Evolutionary conservation across 1,139 yeast species (phyloP).

Genomic region (Yamadazyma songkhlaensis): DNA sequence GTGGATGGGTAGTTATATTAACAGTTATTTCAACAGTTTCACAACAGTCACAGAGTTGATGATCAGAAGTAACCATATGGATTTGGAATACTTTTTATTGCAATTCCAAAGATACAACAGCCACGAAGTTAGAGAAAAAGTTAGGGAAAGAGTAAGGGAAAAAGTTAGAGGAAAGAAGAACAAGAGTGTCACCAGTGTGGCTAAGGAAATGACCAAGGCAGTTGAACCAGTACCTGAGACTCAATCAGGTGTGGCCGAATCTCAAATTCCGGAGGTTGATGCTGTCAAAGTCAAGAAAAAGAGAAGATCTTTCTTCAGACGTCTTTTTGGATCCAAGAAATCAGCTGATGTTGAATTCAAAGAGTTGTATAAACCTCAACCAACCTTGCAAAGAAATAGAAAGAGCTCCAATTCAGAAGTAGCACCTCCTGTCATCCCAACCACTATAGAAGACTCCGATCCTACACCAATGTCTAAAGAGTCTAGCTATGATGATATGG

Average conservation of each 20-base stretch:
- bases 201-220: neutral
- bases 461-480: neutral
- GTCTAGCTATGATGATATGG: conserved; percentile 8
- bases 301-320: conserved; percentile 19
- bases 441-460: too few species aligned
- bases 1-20: conserved; percentile 18
- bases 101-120: conserved; percentile 13
- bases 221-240: too few species aligned
- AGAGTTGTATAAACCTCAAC: conserved; percentile 17
- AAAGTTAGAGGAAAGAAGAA: neutral
- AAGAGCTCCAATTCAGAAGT: neutral
- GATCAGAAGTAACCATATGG: conserved; percentile 20
- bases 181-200: neutral
- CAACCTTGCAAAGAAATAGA: conserved; percentile 9
- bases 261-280: conserved; percentile 7
- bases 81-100: conserved; percentile 20
- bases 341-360: conserved; percentile 14
- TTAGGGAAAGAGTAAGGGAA: conserved; percentile 9
- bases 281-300: conserved; percentile 5
- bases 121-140: conserved; percentile 13
- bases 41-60: conserved; percentile 22
- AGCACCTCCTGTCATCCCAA: too few species aligned
- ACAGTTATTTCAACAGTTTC: conserved; percentile 21
- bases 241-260: too few species aligned
- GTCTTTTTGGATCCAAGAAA: conserved; percentile 16